phyloP scores from a whole-genome alignment of 2,329 filamentous ascomycete genomes.

The Thielaviopsis cerberus region DNA sequence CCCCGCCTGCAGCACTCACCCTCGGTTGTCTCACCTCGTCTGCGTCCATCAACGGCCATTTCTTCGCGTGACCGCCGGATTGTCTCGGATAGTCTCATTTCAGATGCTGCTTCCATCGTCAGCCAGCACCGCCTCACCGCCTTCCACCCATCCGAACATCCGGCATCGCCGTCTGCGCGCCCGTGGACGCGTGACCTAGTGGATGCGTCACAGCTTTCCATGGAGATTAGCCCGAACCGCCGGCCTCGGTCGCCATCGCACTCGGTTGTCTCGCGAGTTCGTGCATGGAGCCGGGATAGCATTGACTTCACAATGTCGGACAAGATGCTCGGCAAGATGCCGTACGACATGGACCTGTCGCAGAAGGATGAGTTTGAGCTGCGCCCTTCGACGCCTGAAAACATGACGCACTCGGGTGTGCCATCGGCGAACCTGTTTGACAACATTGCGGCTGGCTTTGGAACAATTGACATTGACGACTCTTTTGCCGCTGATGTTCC shows the following conservation, averaged over 20 bases:
- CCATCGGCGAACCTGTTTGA: conserved; percentile 5
- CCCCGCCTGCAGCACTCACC: background rate
- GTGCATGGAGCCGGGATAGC: conserved; percentile 8
- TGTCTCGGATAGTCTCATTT: background rate
- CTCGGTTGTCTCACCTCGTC: background rate
- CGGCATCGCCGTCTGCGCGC: background rate
- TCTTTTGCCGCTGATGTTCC: background rate
- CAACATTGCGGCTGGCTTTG: conserved; percentile 7
- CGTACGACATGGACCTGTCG: background rate
- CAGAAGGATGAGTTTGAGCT: background rate
- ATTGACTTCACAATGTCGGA: background rate
- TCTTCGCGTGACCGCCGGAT: background rate
- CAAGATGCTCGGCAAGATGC: conserved; percentile 5
- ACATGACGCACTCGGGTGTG: background rate
- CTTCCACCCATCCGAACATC: conserved; percentile 1
- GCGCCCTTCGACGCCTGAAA: conserved; percentile 6
- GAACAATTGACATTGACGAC: conserved; percentile 2
- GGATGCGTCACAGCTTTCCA: conserved; percentile 1
- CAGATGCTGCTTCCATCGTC: conserved; percentile 9
- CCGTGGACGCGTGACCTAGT: conserved; percentile 9
- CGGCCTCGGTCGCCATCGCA: conserved; percentile 3
- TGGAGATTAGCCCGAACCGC: background rate
- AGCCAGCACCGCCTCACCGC: conserved; percentile 11
- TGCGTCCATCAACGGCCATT: conserved; percentile 5
- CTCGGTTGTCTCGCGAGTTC: conserved; percentile 1